Base-by-base conservation (phyloP, 768 basidiomycete genomes). In the Neoboletus brunneissimus region DNA sequence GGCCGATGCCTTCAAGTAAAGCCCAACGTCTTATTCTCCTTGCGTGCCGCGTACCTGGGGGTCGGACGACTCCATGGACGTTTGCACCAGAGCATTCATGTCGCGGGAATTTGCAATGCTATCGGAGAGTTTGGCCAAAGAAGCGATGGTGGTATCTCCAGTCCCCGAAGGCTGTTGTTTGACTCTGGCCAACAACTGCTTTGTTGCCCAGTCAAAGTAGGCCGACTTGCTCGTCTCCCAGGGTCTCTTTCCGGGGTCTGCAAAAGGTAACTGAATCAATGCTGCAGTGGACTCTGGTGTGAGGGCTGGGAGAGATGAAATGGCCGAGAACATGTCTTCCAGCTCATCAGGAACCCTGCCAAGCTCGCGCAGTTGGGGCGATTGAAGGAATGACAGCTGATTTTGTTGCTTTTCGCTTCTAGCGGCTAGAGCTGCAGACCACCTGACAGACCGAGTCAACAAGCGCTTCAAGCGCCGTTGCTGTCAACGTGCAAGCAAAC, bases 221-320 rank as follows among this genome's bases (percentile, higher is more conserved):
- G 89, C 91, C 1, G 80, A 78, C 66, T 82, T 81, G 68, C 81
- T 84, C 37, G 83, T 81, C 72, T 93, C 89, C 91, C 91, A 94
- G 11, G 80, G 80, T 40, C 85, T 81, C 67, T 89, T 89, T 0
- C 88, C 85, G 0, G 85, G 82, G 55, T 85, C 81, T 4, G 77
- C 63, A 25, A 74, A 66, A 4, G 66, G 68, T 16, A 61, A 25
- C 31, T 62, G 65, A 25, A 69, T 69, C 45, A 76, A 58, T 40
- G 77, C 71, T 34, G 76, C 64, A 23, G 77, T 69, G 11, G 75
- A 67, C 25, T 76, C 68, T 9, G 79, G 63, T 4, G 76, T 73
- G 42, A 79, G 72, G 2, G 75, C 64, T 3, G 85, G 81, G 6
- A 89, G 76, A 0, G 78, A 72, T 5, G 78, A 77, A n/a, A 80